Base-by-base conservation (phyloP, 371 early-diverging fungal species). In the Quaeritorhiza haematococci region DNA sequence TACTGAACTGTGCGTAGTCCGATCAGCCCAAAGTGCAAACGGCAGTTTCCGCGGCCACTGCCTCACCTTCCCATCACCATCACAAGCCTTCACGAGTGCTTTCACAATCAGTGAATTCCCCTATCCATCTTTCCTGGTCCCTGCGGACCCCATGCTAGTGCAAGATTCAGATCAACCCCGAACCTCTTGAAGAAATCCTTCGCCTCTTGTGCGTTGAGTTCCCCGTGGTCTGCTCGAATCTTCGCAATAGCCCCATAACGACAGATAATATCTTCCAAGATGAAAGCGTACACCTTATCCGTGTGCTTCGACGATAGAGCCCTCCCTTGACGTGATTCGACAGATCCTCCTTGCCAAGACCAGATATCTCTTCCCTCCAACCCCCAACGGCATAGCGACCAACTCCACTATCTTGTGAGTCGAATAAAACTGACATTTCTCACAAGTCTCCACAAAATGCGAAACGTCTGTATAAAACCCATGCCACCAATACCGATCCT, bases 121-220 rank as follows among this genome's bases (percentile, higher is more conserved):
- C 50, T 30, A 28, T 57, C 50, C 0, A 49, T 51, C 5, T 41
- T n/a, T 21, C 38, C 58, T 15, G 46, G 46, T 56, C 49, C 56
- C 48, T 56, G 56, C 33, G 46, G 56, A 26, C 48, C 56, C 32
- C 49, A 48, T n/a, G 56, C 56, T 49, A 56, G 46, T 17, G 44
- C 32, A 3, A 42, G 34, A 15, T 49, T 30, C 28, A 21, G 3
- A 21, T 6, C 13, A 27, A 55, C 32, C 49, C 56, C 56, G 21
- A 47, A 10, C 33, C 42, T 33, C 2, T 34, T 19, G 7, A 52
- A 33, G 15, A 38, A 19, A 35, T 29, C n/a, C n/a, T 35, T 15
- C 23, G 19, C 19, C 46, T 7, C 49, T n/a, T 49, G 19, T 19
- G 33, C 56, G 35, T 56, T 49, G 8, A 56, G 28, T 35, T 56